Conservation (phyloP, 179 eudicot species). For the Vitellaria paradoxa region DNA sequence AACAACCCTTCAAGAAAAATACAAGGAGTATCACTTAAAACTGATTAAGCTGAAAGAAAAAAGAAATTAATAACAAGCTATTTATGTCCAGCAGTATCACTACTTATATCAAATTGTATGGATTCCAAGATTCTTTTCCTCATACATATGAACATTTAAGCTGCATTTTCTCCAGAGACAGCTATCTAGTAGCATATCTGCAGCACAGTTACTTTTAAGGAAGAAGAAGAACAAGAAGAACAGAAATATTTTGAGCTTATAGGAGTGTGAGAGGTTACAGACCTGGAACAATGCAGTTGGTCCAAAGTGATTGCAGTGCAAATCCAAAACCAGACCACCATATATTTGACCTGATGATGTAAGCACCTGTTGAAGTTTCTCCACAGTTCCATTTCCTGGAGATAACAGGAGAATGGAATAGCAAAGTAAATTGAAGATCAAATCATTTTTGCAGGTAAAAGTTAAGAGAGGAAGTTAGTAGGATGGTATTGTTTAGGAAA, state of each 20-base stretch:
- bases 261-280: neutral
- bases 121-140: neutral
- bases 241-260: neutral
- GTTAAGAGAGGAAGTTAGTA: too few species aligned
- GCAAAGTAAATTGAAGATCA: neutral
- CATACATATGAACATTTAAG: neutral
- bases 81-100: neutral
- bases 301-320: conserved; percentile 87
- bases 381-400: conserved; percentile 86
- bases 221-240: neutral
- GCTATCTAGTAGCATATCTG: neutral
- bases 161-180: neutral
- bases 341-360: conserved; percentile 65
- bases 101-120: neutral
- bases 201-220: too few species aligned
- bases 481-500: neutral
- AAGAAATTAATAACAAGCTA: neutral
- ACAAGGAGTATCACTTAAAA: neutral
- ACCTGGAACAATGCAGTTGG: conserved; percentile 88
- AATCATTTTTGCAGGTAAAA: neutral
- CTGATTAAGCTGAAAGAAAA: neutral
- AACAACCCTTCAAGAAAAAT: neutral
- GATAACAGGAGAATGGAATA: conserved; percentile 17
- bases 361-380: conserved; percentile 68
- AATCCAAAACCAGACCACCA: conserved; percentile 79